Base-by-base conservation (phyloP, 2,329 filamentous ascomycete species). In the Polychaeton citri region DNA sequence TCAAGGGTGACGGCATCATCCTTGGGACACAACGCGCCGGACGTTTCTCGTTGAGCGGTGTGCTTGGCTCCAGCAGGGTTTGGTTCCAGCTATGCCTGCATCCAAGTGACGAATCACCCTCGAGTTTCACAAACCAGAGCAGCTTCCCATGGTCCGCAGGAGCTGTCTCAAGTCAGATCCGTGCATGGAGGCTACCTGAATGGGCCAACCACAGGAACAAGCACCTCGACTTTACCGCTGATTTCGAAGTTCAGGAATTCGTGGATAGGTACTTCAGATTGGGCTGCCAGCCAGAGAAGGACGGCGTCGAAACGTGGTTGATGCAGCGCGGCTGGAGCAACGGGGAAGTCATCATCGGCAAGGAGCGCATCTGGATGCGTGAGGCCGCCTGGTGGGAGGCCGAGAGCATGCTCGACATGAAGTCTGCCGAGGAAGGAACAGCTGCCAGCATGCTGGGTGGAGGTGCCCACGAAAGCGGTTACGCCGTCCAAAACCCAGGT, bases 291-390 rank as follows among this genome's bases (percentile, higher is more conserved):
- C 85, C 93, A 44, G 90, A 90, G 38, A 77, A 76, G 43, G 90
- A 98, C 43, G 90, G 88, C 33, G 86, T 95, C 36, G 85, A 96
- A 54, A 92, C 74, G 50, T 98, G 88, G 85, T 71, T 92, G 39
- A 71, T 96, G 34, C 87, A 96, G 60, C 78, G 90, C 39, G 90
- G 90, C 2, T 98, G 90, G 90, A 95, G 85, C 62, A 98, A 98
- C 48, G 90, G 90, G 26, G 90, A 96, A 61, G 86, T 96, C 2
- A 76, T 94, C 4, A 69, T 96, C 20, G 90, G 90, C 37, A 79
- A 77, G 39, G 86, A 96, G 58, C 81, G 90, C 20, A 77, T 98
- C 30, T 98, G 90, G 90, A 87, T 96, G 66, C 76, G 88, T 34
- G 90, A 98, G 60, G 72, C 67, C 38, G 82, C 87, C 2, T 98